A percentile compares a stretch with the other conserved stretches of the same genome.
Evolutionary conservation across 2,329 filamentous ascomycete genomes (phyloP).

Genomic region (Pleoardoris graminearum): DNA sequence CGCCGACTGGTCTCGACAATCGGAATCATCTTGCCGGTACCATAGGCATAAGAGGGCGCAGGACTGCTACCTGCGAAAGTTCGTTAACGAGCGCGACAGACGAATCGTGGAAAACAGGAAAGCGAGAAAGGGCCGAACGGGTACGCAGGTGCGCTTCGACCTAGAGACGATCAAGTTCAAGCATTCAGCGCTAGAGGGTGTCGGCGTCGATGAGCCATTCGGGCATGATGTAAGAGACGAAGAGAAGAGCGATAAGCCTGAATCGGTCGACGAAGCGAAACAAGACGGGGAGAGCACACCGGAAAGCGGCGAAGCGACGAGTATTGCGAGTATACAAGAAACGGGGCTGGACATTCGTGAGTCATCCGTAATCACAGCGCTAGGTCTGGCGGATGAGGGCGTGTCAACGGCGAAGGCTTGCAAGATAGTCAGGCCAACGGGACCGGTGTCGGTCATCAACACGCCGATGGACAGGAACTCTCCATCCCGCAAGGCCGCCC

Average conservation of each 20-base stretch:
- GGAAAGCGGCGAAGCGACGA: not conserved
- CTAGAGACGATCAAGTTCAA: not conserved
- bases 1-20: not conserved
- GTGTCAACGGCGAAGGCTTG: not conserved
- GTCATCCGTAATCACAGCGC: not conserved
- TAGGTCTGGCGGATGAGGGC: not conserved
- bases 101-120: not conserved
- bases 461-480: not conserved
- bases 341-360: not conserved
- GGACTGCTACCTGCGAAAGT: conserved; percentile 13
- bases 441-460: not conserved
- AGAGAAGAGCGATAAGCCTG: not conserved
- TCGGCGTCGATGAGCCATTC: not conserved
- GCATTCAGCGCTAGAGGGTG: not conserved
- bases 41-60: conserved; percentile 12
- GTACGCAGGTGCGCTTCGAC: not conserved
- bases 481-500: not conserved
- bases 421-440: not conserved
- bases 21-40: conserved; percentile 10
- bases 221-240: not conserved
- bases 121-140: not conserved
- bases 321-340: not conserved
- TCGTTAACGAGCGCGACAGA: not conserved
- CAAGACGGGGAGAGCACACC: not conserved
- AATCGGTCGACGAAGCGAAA: not conserved